Conservation (phyloP, 2,329 filamentous ascomycete species). For the Chrysosporium keratinophilum region DNA sequence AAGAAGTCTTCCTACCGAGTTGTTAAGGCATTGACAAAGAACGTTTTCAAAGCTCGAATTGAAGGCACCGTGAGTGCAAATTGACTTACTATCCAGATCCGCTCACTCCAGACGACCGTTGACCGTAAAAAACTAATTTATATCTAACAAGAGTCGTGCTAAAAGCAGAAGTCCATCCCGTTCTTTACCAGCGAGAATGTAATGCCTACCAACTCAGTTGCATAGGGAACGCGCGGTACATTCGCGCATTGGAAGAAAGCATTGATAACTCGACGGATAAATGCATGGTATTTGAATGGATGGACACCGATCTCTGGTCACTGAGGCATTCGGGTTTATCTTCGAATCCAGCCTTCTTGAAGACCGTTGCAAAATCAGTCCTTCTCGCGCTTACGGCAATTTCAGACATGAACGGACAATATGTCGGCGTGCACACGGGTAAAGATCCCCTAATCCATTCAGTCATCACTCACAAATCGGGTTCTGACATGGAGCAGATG, state of each 20-base stretch:
- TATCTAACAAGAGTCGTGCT: conserved; percentile 11
- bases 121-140: not conserved
- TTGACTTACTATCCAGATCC: too few relatives aligned
- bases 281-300: conserved; percentile 16
- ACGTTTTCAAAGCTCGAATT: conserved; percentile 10
- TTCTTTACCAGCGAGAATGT: conserved; percentile 8
- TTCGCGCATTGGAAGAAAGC: conserved; percentile 9
- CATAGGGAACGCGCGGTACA: conserved; percentile 5
- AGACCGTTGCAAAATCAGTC: conserved; percentile 6
- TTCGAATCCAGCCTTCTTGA: conserved; percentile 3
- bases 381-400: not conserved
- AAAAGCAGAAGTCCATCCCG: conserved; percentile 8
- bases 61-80: not conserved
- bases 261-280: conserved; percentile 13
- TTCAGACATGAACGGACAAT: not conserved
- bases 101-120: too few relatives aligned
- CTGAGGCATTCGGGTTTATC: not conserved
- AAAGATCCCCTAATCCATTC: not conserved
- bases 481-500: not conserved
- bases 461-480: not conserved
- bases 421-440: not conserved
- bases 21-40: conserved; percentile 5
- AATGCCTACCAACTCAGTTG: conserved; percentile 13
- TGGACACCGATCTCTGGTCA: conserved; percentile 15
- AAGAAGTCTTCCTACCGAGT: conserved; percentile 3